Base-by-base conservation (phyloP, 176 grass and related monocot species). In the Carex littledalei region DNA sequence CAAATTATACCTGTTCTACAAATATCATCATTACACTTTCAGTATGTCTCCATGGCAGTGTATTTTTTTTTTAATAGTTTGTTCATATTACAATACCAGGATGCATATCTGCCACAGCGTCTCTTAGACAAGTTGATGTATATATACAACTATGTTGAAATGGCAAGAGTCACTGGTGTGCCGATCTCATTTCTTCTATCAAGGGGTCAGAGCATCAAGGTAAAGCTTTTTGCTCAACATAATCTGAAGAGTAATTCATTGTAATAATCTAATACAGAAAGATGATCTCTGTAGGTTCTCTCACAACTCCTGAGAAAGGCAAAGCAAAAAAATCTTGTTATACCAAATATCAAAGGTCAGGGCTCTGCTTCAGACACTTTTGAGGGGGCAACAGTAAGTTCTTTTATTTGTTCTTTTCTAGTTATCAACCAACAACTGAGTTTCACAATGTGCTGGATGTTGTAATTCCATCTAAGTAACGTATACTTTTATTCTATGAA, bases 381-480 rank as follows among this genome's bases (percentile, higher is more conserved):
- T 89, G 95, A 98, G 81, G 95, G 95, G 49, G 95, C 93, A 94
- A 98, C 95, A 88, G 95, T 98, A 94, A 92, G 95, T 98, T 81
- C 20, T 26, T 63, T 73, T 80, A 22, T 67, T 67, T 84, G 2
- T 72, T 21, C 39, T 45, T 72, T 53, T 26, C 3, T 53, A 76
- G 20, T 76, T 76, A 29, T 29, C 45, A 76, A 45, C 45, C 71
- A 76, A 47, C 45, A 29, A 26, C n/a, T 29, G 18, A 53, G 20
- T 76, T 76, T 29, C 10, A 76, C 47, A 76, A 3, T 72, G 68
- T 72, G 17, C 45, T 15, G 20, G 47, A 76, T 76, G 21, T 53
- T 76, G 13, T 77, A 49, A 54, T 77, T 70, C 21, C 49, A 53
- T 24, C 21, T 11, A 53, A 54, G 47, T 53, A 26, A 54, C 2